A percentile compares a stretch with the other conserved stretches of the same genome.
phyloP scores from a whole-genome alignment of 2,329 filamentous ascomycete genomes.

The Cadophora malorum region DNA sequence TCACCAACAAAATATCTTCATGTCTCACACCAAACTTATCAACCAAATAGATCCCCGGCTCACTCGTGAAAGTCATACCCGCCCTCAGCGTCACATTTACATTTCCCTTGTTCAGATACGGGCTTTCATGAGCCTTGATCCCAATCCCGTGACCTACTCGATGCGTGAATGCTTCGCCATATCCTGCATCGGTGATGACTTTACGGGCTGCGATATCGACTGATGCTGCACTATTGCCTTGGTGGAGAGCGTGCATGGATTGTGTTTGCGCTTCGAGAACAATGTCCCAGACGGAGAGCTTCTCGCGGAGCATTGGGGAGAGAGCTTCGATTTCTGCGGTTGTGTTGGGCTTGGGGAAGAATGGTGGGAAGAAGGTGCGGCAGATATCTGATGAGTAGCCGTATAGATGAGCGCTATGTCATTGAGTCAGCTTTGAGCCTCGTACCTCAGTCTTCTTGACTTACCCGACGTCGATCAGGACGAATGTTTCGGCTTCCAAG shows the following conservation, averaged over 20 bases:
- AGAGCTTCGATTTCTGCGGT: conserved; percentile 23
- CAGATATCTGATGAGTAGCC: conserved; percentile 70
- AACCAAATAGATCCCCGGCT: conserved; percentile 67
- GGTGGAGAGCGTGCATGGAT: conserved; percentile 56
- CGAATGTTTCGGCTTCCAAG: conserved; percentile 60
- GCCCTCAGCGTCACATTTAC: conserved; percentile 52
- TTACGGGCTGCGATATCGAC: conserved; percentile 66
- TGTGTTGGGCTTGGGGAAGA: conserved; percentile 41
- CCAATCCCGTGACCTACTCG: conserved; percentile 69
- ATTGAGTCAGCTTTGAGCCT: background rate
- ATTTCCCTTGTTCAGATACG: conserved; percentile 70
- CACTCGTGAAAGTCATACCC: conserved; percentile 69
- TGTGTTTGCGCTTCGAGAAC: conserved; percentile 67
- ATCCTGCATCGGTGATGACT: conserved; percentile 63
- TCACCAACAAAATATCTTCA: conserved; percentile 67
- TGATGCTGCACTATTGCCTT: conserved; percentile 61
- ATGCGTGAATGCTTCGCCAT: conserved; percentile 65
- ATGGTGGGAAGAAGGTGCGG: conserved; percentile 62
- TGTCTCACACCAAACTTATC: conserved; percentile 66
- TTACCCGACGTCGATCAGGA: conserved; percentile 65
- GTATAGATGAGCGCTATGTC: conserved; percentile 58
- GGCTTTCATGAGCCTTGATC: conserved; percentile 70
- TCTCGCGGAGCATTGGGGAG: conserved; percentile 49
- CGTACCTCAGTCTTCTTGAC: conserved; percentile 17
- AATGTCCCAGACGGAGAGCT: conserved; percentile 63